Percentiles rank a stretch among this genome's conserved stretches.
These are phyloP conservation scores for Colletotrichum sp. DNA, from an alignment of 2,329 filamentous ascomycete genomes.

Conservation along the genomic window DNA sequence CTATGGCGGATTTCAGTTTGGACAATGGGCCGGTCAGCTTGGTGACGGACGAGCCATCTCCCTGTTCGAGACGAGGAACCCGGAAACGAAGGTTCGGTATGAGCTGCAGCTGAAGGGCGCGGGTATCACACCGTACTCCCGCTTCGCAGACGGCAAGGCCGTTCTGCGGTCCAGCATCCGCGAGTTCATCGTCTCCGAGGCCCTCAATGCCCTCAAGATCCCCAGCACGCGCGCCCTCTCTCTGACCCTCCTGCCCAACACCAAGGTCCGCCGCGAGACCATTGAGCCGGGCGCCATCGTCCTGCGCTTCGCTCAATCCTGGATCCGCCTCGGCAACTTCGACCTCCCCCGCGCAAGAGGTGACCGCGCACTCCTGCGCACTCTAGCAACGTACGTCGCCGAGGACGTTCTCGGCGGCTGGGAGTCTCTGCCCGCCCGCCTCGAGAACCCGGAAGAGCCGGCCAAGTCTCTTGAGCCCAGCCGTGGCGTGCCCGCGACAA, in stretches of 20 bases:
- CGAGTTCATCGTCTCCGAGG: constrained; percentile 92
- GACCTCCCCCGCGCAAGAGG: constrained; percentile 86
- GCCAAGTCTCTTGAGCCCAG: constrained; percentile 47
- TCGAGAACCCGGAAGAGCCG: constrained; percentile 56
- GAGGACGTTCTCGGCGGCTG: constrained; percentile 89
- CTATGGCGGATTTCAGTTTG: constrained; percentile 84
- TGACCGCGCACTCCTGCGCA: constrained; percentile 75
- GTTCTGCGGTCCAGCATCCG: constrained; percentile 91
- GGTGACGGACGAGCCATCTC: constrained; percentile 95
- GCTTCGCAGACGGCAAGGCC: constrained; percentile 95
- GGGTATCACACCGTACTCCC: constrained; percentile 90
- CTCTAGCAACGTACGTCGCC: constrained; percentile 80
- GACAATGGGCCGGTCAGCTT: constrained; percentile 93
- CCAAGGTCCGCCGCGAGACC: constrained; percentile 77
- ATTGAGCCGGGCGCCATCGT: constrained; percentile 93
- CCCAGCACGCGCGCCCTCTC: constrained; percentile 87
- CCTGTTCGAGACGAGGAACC: constrained; percentile 87
- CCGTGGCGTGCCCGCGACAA: constrained; percentile 59
- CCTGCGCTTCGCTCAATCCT: constrained; percentile 86
- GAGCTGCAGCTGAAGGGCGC: constrained; percentile 96
- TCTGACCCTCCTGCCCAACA: constrained; percentile 76
- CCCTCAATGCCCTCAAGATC: constrained; percentile 82
- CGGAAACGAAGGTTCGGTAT: constrained; percentile 72
- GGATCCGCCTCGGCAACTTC: constrained; percentile 94
- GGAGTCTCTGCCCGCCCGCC: constrained; percentile 75